Conservation (phyloP, 345 rosid species). For the Syzygium grande region DNA sequence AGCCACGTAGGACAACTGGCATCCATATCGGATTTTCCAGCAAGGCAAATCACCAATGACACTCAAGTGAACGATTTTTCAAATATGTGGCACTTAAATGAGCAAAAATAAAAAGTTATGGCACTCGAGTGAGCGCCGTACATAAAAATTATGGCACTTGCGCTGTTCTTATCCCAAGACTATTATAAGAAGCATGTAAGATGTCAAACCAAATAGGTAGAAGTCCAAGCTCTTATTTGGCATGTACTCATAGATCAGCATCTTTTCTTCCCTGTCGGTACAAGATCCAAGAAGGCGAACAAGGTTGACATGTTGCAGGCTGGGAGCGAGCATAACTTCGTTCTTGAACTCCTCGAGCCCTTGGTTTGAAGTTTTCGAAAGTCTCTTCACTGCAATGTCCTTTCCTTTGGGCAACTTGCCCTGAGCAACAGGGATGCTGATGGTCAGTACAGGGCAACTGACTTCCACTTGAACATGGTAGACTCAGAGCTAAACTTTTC, state of each 20-base stretch:
- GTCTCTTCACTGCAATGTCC: conserved; percentile 37
- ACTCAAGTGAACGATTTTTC: no score
- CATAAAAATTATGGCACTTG: no score
- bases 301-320: conserved; percentile 34
- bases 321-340: conserved; percentile 26
- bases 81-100: no score
- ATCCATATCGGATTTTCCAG: no score
- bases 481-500: background rate
- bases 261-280: conserved; percentile 20
- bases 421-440: conserved; percentile 1
- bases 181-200: background rate
- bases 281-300: conserved; percentile 23
- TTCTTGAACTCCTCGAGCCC: conserved; percentile 26
- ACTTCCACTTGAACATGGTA: background rate
- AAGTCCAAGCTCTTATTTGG: conserved; percentile 25
- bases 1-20: no score
- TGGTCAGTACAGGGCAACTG: background rate
- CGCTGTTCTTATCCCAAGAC: background rate
- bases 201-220: conserved; percentile 17
- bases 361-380: conserved; percentile 25
- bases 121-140: no score
- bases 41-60: no score
- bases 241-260: conserved; percentile 36
- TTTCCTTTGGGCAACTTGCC: conserved; percentile 14
- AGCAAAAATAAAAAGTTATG: no score